Evolutionary conservation across 805 yeast genomes (phyloP), one percentile per base, ranked within the genome.

Genomic region (Blastobotrys peoriensis): DNA sequence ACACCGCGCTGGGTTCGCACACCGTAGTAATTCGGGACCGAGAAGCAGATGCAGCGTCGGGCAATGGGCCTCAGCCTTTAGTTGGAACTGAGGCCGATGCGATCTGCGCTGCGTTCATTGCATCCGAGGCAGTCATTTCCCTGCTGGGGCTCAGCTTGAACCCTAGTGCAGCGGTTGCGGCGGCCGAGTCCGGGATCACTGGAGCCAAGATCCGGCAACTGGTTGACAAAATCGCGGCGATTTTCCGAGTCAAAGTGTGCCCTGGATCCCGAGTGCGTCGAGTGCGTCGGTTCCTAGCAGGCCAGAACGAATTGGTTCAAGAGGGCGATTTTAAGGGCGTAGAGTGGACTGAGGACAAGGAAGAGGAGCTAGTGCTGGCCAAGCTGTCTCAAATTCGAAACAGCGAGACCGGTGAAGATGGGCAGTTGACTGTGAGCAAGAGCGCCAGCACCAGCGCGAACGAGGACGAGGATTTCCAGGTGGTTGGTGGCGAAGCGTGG

Each of bases 231-330:
- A 74, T 93, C 58, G 98, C 96, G n/a, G 75, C 74, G 46, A 71
- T 83, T 1, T 93, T 81, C 68, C 78, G 83, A 62, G 87, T 96
- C 70, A 72, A 73, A 46, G 87, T 93, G 44, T 87, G 86, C 30
- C 98, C 98, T 23, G 95, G 96, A 0, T 86, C 96, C 18, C 81
- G 86, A 62, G 85, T 93, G 36, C 83, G 98, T 68, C 78, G 96
- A 64, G 75, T 89, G 46, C 78, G 96, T 70, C 78, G 98, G 61
- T 93, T 91, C 58, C 76, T 93, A 60, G 95, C 95, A 33, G 98
- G 98, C 43, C 98, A 93, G 71, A 82, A 89, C 47, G 95, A 87
- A 60, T 93, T 88, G 44, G 93, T 88, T 52, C 91, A 89, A 33
- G 98, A 91, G 69, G 76, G 81, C 60, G 96, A 86, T 53, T 86